phyloP scores from a whole-genome alignment of 768 basidiomycete species.

The Trametes coccinea region DNA sequence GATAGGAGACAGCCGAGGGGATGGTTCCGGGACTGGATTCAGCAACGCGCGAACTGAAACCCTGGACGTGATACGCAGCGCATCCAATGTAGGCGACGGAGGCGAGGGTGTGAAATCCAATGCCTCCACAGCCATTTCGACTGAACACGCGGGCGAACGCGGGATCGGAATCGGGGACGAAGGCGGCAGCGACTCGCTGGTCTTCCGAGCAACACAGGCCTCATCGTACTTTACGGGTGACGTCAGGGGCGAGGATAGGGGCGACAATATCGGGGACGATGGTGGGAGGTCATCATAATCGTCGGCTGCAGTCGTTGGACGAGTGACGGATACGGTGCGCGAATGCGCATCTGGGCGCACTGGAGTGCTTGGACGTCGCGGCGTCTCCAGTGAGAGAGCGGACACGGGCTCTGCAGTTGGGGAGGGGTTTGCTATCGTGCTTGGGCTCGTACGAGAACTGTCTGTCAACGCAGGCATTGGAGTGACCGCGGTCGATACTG shows the following conservation, averaged over 20 bases:
- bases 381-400: constrained; percentile 5
- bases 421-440: background rate
- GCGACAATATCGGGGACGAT: constrained; percentile 12
- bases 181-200: background rate
- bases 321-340: background rate
- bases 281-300: constrained; percentile 10
- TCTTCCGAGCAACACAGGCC: background rate
- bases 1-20: no score
- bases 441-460: background rate
- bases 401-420: background rate
- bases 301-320: background rate
- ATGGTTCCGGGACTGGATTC: constrained; percentile 18
- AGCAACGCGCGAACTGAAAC: constrained; percentile 17
- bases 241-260: constrained; percentile 13
- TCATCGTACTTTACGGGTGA: background rate
- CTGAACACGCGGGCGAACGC: background rate
- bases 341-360: constrained; percentile 11
- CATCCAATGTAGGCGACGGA: constrained; percentile 16
- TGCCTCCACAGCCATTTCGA: background rate
- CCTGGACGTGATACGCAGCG: constrained; percentile 18
- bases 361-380: constrained; percentile 3
- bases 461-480: background rate
- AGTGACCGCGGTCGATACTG: background rate
- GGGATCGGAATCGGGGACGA: constrained; percentile 17
- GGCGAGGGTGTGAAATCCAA: constrained; percentile 12